These are phyloP conservation scores for Aureobasidium sp. DNA, from an alignment of 2,329 filamentous ascomycete genomes.

Conservation along the genomic window DNA sequence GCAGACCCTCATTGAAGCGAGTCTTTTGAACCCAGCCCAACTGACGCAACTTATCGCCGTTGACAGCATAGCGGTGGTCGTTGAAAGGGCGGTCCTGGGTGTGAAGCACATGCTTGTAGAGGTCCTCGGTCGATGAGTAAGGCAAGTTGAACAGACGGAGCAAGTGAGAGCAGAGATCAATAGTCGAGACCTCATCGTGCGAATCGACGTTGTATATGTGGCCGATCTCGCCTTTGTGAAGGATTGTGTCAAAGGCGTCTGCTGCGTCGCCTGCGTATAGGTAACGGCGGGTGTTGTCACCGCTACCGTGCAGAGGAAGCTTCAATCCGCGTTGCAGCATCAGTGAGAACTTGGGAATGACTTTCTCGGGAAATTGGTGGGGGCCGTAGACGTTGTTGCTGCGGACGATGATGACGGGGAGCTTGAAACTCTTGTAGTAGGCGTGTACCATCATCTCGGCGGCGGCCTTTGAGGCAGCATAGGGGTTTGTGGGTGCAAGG, in stretches of 20 bases:
- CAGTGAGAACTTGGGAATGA: constrained; percentile 75
- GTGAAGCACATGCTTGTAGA: constrained; percentile 62
- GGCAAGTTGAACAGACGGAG: constrained; percentile 56
- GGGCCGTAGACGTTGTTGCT: constrained; percentile 84
- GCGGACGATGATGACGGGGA: constrained; percentile 71
- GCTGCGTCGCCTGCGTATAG: constrained; percentile 72
- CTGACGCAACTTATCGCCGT: constrained; percentile 58
- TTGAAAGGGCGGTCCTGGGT: constrained; percentile 74
- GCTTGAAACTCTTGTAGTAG: constrained; percentile 74
- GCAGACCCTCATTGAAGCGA: constrained; percentile 56
- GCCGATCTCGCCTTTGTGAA: constrained; percentile 67
- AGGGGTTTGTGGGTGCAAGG: constrained; percentile 69
- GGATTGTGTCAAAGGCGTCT: constrained; percentile 75
- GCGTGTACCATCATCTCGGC: constrained; percentile 54
- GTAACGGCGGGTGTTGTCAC: constrained; percentile 66
- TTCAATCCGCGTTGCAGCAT: constrained; percentile 61
- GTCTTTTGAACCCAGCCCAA: constrained; percentile 66
- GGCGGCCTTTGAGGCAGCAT: constrained; percentile 34
- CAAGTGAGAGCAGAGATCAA: constrained; percentile 60
- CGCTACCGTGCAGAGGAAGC: constrained; percentile 69
- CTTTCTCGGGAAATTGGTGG: constrained; percentile 50
- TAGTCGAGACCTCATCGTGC: constrained; percentile 68
- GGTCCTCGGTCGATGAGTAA: constrained; percentile 43
- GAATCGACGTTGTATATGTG: constrained; percentile 81
- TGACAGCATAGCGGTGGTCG: constrained; percentile 65